Conservation (phyloP, 495 filamentous ascomycete genomes). For the Penicillium pulvis region DNA sequence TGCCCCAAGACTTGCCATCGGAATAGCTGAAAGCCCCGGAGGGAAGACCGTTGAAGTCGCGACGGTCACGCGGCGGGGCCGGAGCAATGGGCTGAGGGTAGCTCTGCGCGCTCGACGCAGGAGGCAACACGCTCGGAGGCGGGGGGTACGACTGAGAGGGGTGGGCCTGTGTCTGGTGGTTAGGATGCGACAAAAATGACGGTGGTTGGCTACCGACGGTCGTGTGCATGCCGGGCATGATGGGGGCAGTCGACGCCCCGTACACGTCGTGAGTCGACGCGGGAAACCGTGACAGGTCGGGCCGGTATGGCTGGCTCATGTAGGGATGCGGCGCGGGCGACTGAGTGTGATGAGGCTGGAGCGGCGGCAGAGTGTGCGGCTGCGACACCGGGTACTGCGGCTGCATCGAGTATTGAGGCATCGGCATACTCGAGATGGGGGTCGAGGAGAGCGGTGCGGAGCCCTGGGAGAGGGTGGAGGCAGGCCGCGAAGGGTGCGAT, state of each 20-base stretch:
- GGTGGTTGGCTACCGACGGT: slow-evolving; percentile 62
- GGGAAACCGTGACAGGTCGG: slow-evolving; percentile 64
- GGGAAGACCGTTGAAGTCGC: slow-evolving; percentile 60
- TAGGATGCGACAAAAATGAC: slow-evolving; percentile 53
- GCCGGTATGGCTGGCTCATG: slow-evolving; percentile 61
- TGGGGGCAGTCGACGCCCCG: slow-evolving; percentile 48
- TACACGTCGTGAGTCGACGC: slow-evolving; percentile 63
- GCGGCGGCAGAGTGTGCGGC: slow-evolving; percentile 70
- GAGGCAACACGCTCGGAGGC: slow-evolving; percentile 64
- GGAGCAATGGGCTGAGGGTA: slow-evolving; percentile 75
- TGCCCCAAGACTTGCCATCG: slow-evolving; percentile 47
- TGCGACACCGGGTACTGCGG: slow-evolving; percentile 59
- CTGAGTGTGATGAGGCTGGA: slow-evolving; percentile 62
- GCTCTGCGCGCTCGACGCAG: slow-evolving; percentile 63
- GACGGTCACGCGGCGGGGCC: slow-evolving; percentile 62
- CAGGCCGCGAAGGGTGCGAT: slow-evolving; percentile 57
- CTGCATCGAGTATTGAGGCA: slow-evolving; percentile 56
- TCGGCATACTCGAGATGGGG: slow-evolving; percentile 50
- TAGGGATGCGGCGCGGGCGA: slow-evolving; percentile 53
- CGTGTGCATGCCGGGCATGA: slow-evolving; percentile 46
- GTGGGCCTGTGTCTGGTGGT: slow-evolving; percentile 55
- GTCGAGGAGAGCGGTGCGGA: slow-evolving; percentile 47
- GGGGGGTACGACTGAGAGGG: slow-evolving; percentile 60
- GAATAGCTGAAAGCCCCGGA: slow-evolving; percentile 58
- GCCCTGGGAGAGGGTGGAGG: slow-evolving; percentile 58